Evolutionary conservation across 78 protist genomes (phyloP), one percentile per base, ranked within the genome.

Genomic region (Polysphondylium violaceum): DNA sequence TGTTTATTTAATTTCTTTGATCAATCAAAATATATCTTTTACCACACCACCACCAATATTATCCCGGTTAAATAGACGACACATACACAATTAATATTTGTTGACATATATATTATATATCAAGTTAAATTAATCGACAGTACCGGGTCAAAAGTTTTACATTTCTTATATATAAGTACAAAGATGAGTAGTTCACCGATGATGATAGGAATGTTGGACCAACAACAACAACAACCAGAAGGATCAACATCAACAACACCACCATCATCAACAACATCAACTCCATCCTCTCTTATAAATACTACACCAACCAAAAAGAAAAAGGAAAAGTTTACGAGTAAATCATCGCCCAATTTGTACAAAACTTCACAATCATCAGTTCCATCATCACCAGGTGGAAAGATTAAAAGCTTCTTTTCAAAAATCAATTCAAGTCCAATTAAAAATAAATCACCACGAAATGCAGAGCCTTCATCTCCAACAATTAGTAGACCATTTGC

Each of bases 401-500:
- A 64, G 38, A 36, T 64, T 36, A 64, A 64, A 38, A 21, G 19
- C 19, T 64, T 64, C n/a, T 64, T 64, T 64, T 64, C 72, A 36
- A 64, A 64, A 64, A 33, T 64, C 31, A 64, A 64, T 36, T 63
- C 72, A 17, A n/a, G n/a, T n/a, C 41, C 72, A 29, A 29, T 19
- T 35, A 64, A 36, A 64, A 8, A 64, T 60, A 14, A 64, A 36
- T 4, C 72, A 7, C 21, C 72, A 64, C 6, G 11, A 64, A 31
- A 27, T 27, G 19, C 72, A 4, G 9, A 21, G 5, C 12, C 8
- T 31, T 7, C 36, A 56, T 3, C 25, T 21, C 61, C 51, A 33
- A 40, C 33, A 36, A 64, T 77, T 25, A 69, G 90, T 69, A 51
- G 51, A 8, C 90, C 90, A 12, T 83, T 69, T 59, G 72, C 67